These are phyloP conservation scores for Lumnitzera racemosa DNA, from an alignment of 345 rosid species.

Conservation along the genomic window DNA sequence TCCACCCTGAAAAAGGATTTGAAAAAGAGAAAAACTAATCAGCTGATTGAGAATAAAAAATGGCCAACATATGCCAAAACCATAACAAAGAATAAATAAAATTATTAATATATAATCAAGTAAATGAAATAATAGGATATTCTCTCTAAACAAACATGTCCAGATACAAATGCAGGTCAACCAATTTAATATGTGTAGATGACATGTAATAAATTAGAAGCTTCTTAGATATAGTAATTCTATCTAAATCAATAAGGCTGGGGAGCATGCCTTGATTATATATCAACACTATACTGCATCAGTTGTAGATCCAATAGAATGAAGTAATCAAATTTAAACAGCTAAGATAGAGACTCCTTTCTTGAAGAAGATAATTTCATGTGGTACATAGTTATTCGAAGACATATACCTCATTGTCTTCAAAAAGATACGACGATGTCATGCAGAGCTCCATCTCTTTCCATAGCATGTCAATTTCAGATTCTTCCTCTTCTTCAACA, in stretches of 20 bases:
- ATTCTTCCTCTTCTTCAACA: slow-evolving; percentile 44
- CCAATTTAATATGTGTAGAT: too few relatives aligned
- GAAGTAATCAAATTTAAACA: not conserved
- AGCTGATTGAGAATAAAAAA: not conserved
- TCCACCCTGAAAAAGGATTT: slow-evolving; percentile 27
- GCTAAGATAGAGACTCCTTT: not conserved
- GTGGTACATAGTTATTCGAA: not conserved
- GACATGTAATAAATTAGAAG: too few relatives aligned
- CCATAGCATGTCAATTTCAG: slow-evolving; percentile 79
- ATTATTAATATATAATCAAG: not conserved
- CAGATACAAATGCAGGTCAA: too few relatives aligned
- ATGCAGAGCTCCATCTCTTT: slow-evolving; percentile 75
- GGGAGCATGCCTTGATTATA: too few relatives aligned
- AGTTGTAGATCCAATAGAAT: not conserved
- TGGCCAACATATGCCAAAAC: not conserved
- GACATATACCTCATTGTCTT: slow-evolving; percentile 65
- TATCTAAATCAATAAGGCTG: too few relatives aligned
- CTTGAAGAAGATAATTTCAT: not conserved
- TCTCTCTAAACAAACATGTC: too few relatives aligned
- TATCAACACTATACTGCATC: too few relatives aligned
- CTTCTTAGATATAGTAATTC: too few relatives aligned
- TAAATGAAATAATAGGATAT: too few relatives aligned
- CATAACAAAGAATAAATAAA: not conserved
- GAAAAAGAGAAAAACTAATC: slow-evolving; percentile 7
- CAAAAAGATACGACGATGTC: slow-evolving; percentile 69